Base-by-base conservation (phyloP, 1,284 basidiomycete genomes). In the Rugosomyces carneus region DNA sequence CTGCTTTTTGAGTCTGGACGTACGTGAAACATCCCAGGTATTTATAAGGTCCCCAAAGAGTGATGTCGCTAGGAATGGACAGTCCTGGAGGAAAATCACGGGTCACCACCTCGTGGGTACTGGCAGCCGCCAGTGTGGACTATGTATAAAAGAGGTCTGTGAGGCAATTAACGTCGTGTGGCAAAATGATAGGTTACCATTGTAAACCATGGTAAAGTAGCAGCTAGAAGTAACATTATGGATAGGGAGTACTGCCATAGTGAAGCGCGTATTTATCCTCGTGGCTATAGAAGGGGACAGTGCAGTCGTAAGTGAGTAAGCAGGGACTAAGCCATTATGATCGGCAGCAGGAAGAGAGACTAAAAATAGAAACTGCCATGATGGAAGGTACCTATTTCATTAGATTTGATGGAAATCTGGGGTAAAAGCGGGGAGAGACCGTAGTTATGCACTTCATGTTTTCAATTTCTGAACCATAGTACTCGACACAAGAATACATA, bases 1-100 rank as follows among this genome's bases (percentile, higher is more conserved):
- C 23, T 20, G 6, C 15, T 11, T 20, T n/a, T 8, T 16, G 21
- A 7, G 21, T 23, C 7, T 23, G 7, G 10, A 45, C 41, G 37
- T 36, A 49, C 47, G 50, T 52, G 37, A 41, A 52, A 21, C 50
- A 52, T 42, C 50, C 50, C n/a, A 42, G 32, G 27, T 52, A 52
- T 2, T 19, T 32, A 20, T 46, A 51, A 20, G 16, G 3, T 24
- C 47, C 50, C 47, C 47, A 49, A 1, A 46, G 37, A 13, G 10
- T 44, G 38, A 52, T 46, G 27, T 52, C 50, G 26, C 16, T 37
- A 3, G 50, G 50, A 31, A 52, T 52, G 20, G 47, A 49, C 8
- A 49, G 36, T 7, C 50, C 50, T 10, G 47, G 44, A 35, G 47
- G 50, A 8, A 52, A 40, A n/a, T 43, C 41, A 4, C 47, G 50